These are phyloP conservation scores for Conoideocrella luteorostrata DNA, from an alignment of 2,329 filamentous ascomycete species.

Conservation along the genomic window DNA sequence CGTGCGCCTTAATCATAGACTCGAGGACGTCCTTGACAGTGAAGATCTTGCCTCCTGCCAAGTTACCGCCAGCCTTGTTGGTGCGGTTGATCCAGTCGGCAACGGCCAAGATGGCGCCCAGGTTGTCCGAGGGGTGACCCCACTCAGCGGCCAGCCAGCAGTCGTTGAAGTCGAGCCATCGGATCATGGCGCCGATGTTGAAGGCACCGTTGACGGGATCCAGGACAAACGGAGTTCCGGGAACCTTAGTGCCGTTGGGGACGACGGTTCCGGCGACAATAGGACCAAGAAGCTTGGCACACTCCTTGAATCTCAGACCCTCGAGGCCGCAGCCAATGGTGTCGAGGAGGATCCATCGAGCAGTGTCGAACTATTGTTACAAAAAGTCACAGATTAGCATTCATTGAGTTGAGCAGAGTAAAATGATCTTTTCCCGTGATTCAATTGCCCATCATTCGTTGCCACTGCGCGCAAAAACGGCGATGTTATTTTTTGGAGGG, in stretches of 20 bases:
- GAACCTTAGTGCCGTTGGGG: conserved; percentile 85
- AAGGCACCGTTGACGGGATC: conserved; percentile 95
- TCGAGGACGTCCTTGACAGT: conserved; percentile 88
- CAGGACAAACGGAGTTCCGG: conserved; percentile 87
- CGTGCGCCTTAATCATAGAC: conserved; percentile 98
- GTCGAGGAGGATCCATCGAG: conserved; percentile 93
- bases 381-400: too few species aligned
- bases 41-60: conserved; percentile 81
- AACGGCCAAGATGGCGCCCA: conserved; percentile 92
- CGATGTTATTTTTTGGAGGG: not conserved
- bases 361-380: conserved; percentile 91
- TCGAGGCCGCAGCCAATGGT: conserved; percentile 95
- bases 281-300: conserved; percentile 88
- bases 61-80: conserved; percentile 67
- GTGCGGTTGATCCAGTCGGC: conserved; percentile 97
- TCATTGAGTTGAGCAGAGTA: too few species aligned
- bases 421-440: too few species aligned
- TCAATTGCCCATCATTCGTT: too few species aligned
- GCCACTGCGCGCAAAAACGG: not conserved
- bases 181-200: conserved; percentile 98
- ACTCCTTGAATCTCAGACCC: conserved; percentile 91
- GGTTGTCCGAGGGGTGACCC: conserved; percentile 97
- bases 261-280: conserved; percentile 85
- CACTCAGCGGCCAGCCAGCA: conserved; percentile 99
- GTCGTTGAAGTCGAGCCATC: conserved; percentile 99